Evolutionary conservation across 1,139 yeast genomes (phyloP), one percentile per base, ranked within the genome.

Genomic region (Diutina catenulata): DNA sequence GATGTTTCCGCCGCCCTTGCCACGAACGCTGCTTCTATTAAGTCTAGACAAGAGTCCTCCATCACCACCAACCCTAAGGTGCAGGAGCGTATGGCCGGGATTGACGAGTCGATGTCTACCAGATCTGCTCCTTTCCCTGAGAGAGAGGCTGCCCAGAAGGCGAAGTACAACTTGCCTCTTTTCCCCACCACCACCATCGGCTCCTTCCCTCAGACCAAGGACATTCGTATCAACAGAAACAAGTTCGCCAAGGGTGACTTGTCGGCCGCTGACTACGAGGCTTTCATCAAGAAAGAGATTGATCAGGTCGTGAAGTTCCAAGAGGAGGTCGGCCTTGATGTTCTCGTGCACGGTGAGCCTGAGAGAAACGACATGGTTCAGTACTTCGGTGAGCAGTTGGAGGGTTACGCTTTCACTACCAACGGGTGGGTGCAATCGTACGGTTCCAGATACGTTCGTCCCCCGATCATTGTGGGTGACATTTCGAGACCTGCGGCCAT

Each of bases 291-390:
- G 74, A 74, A 87, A 72, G 97, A 91, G 75, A 91, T 91, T 56
- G 93, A 83, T 63, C 77, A 73, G 47, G 97, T 88, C 57, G 86
- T 91, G 68, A 82, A 84, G 74, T 91, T 91, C 93, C 98, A 91
- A 76, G 98, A 91, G 72, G 95, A 91, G 64, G 76, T 88, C 59
- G 98, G 94, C 53, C 80, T 91, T 59, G 98, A 91, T 62, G 98
- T 91, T 53, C 75, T 88, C 55, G 98, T 91, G 50, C 98, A 91
- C 70, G 98, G 98, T 75, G 98, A 91, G 74, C 98, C 98, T 68
- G 98, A 93, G 78, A 84, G 98, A 80, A 91, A 91, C 73, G 98
- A 91, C 74, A 91, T 91, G 98, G 98, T 91, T 59, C 98, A 91
- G 76, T 91, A 91, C 80, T 91, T 91, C 52, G 98, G 98, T 75